Base-by-base conservation (phyloP, 768 basidiomycete species). In the Lactarius hatsudake region DNA sequence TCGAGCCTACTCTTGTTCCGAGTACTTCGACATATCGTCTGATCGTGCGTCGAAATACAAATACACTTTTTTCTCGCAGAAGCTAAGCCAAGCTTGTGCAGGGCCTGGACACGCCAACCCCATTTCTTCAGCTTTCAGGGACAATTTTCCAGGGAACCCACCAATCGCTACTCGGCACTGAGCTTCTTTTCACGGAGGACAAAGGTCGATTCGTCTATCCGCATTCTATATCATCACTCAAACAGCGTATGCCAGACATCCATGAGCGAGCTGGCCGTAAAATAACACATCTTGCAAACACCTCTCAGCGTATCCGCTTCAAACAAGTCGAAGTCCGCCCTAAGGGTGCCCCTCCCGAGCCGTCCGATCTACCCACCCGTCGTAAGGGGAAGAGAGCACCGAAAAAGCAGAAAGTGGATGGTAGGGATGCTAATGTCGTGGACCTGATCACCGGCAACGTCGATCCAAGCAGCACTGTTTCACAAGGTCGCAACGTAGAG, bases 61-160 rank as follows among this genome's bases (percentile, higher is more conserved):
- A 18, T 12, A 38, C 12, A 38, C 9, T 15, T 10, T 3, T 26
- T 13, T 53, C 26, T 12, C 13, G 6, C 13, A 53, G 26, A 7
- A 17, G 51, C 43, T 9, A 38, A 26, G 36, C 40, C 61, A 59
- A 60, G 3, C 10, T 59, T 8, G 2, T 10, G 30, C 64, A 77
- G 92, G 91, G 91, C 1, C 75, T 93, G 28, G 90, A 94, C 73
- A 89, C 89, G 0, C 84, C 89, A 0, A 88, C 85, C 0, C 91
- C 92, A 0, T 91, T 86, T 70, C 75, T 94, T 26, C 92, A 94
- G 70, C 80, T 93, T 0, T 87, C 88, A 5, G 90, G 91, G 2
- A 88, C 89, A 1, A 81, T 91, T 23, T 81, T 93, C 69, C 87
- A 87, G 74, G 92, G 92, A 0, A 78, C 80, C 43, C 86, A 92